A percentile compares a stretch with the other conserved stretches of the same genome.
Conservation (phyloP, 169 alveolate genomes). For the Plasmodium gonderi region DNA sequence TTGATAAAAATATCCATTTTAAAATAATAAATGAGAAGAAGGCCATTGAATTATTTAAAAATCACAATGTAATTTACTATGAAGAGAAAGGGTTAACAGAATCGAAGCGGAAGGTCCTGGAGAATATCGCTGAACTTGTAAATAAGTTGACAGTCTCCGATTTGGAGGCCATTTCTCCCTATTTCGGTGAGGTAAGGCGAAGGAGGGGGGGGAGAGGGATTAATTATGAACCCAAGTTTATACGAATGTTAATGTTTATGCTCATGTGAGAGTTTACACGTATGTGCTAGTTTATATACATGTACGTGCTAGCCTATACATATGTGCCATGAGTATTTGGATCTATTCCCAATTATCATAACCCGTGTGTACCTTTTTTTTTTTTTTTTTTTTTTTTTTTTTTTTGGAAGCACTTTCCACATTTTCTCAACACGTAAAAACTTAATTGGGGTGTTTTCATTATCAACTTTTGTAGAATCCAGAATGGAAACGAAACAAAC, state of each 20-base stretch:
- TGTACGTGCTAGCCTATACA: no score
- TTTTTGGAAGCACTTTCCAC: not conserved
- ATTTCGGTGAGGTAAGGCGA: conserved; percentile 60
- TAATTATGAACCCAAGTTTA: no score
- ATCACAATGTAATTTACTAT: conserved; percentile 25
- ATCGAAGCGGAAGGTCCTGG: conserved; percentile 4
- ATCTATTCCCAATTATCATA: no score
- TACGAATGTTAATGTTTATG: no score
- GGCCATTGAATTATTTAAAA: conserved; percentile 47
- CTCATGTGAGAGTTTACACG: no score
- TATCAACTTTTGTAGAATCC: conserved; percentile 77
- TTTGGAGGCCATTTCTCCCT: conserved; percentile 46
- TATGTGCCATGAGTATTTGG: no score
- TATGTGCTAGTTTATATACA: no score
- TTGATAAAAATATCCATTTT: not conserved
- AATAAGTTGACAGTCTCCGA: conserved; percentile 34
- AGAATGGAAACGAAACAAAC: conserved; percentile 65
- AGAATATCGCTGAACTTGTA: conserved; percentile 21
- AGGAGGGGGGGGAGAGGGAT: no score
- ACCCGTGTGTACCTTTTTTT: no score
- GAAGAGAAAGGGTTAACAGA: conserved; percentile 22
- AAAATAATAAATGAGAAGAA: conserved; percentile 28
- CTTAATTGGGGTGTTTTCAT: no score
- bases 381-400: no score
- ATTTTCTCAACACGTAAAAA: no score